Conservation (phyloP, 768 basidiomycete species). For the Russula brevipes region DNA sequence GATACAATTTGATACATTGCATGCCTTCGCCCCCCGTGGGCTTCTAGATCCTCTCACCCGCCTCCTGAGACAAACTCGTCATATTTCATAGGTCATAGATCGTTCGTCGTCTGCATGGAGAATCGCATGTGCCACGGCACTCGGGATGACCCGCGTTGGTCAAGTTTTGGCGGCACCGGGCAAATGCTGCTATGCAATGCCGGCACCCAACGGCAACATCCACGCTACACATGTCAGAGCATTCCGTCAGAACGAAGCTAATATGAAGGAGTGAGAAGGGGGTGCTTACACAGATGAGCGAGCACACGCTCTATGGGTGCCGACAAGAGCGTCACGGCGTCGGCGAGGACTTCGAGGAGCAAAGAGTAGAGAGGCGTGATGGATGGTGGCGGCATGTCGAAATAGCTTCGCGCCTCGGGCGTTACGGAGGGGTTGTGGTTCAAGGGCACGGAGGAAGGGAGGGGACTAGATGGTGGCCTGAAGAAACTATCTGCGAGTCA, state of each 20-base stretch:
- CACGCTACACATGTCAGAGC: not conserved
- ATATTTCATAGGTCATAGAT: not conserved
- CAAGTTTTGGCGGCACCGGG: not conserved
- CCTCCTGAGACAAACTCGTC: too few relatives aligned
- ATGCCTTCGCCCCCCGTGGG: too few relatives aligned
- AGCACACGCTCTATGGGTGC: slow-evolving; percentile 17
- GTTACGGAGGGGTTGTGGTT: too few relatives aligned
- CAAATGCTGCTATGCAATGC: slow-evolving; percentile 12
- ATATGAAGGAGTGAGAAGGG: too few relatives aligned
- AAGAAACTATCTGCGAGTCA: too few relatives aligned
- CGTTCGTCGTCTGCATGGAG: not conserved
- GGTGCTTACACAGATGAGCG: not conserved
- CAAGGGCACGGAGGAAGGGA: not conserved
- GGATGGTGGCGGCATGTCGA: not conserved
- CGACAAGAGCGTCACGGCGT: slow-evolving; percentile 1
- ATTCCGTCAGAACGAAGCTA: not conserved
- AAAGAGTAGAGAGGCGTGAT: not conserved
- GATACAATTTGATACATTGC: too few relatives aligned
- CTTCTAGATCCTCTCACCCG: too few relatives aligned
- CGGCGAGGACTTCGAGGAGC: not conserved
- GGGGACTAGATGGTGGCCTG: not conserved
- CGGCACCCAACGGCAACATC: slow-evolving; percentile 13
- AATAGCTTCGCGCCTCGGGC: not conserved
- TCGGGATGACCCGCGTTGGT: not conserved
- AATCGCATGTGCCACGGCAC: not conserved